Evolutionary conservation across 23 red algal species (phyloP), one percentile per base, ranked within the genome.

Genomic region (Chondrus crispus): DNA sequence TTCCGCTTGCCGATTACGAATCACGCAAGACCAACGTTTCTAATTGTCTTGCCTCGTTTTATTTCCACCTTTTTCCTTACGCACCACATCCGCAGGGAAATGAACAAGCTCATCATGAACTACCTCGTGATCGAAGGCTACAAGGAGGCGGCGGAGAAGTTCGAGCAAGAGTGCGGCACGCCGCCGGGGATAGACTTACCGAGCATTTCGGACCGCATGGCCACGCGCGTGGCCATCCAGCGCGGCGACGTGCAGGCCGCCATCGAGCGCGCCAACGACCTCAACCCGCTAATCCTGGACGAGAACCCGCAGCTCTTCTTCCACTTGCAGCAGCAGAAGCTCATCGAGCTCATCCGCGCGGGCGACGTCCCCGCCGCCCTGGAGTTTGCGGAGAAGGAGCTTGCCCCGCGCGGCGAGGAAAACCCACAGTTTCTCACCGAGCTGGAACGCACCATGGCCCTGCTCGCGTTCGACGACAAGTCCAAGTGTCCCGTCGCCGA

Each of bases 91-190:
- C 58, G 62, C 48, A 84, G 82, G 13, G 76, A 86, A 69, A 81
- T 89, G 54, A 95, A 95, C 70, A 95, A 87, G 55, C 60, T 99
- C 6, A 95, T 99, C 12, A 99, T 99, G 97, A 93, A 99, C 91
- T 99, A 99, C 53, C 82, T 99, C 44, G 89, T 99, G 64, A 91
- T 99, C n/a, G 94, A 99, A 58, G 97, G 97, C 30, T 99, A 99
- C 66, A 91, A 95, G 80, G 93, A 96, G 26, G 97, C 97, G 4
- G 97, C 97, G 4, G 90, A 91, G 71, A 91, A 89, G 74, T 96
- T 96, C 58, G 68, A 91, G 14, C 43, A 93, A 51, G 94, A 96
- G 60, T 70, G 64, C 45, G 92, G 94, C n/a, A 95, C 88, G 38
- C 79, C 91, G 11, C 97, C 93, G 1, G 91, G 87, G 10, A 94